phyloP scores from a whole-genome alignment of 805 yeast species.

The Metschnikowia shivogae region DNA sequence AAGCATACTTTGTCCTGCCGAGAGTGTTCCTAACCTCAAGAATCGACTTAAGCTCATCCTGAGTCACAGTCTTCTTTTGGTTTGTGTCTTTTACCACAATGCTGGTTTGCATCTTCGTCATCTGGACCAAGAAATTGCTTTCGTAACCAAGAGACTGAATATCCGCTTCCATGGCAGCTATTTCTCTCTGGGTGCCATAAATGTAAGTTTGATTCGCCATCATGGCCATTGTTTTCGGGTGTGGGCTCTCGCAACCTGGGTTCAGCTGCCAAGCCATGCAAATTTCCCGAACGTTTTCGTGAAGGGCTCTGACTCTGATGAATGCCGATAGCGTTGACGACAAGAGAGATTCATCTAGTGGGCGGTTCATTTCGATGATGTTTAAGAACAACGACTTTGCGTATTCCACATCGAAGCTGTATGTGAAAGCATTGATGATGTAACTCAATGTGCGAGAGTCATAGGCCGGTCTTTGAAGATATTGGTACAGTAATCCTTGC shows the following conservation, averaged over 20 bases:
- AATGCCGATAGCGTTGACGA: slow-evolving; percentile 25
- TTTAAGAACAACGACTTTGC: slow-evolving; percentile 25
- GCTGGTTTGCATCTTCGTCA: slow-evolving; percentile 21
- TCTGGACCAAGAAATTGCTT: slow-evolving; percentile 23
- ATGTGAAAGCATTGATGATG: slow-evolving; percentile 26
- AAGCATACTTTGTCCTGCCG: slow-evolving; percentile 13
- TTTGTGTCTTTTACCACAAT: slow-evolving; percentile 26
- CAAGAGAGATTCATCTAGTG: slow-evolving; percentile 23
- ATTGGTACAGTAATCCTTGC: slow-evolving; percentile 19
- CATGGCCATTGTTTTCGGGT: slow-evolving; percentile 24
- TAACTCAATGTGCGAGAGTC: slow-evolving; percentile 27
- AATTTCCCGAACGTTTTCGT: slow-evolving; percentile 25
- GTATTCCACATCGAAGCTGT: slow-evolving; percentile 31
- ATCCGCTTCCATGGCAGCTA: slow-evolving; percentile 18
- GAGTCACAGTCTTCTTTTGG: slow-evolving; percentile 23
- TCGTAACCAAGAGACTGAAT: slow-evolving; percentile 19
- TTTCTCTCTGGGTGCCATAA: slow-evolving; percentile 28
- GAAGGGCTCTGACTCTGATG: slow-evolving; percentile 26
- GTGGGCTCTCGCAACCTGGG: slow-evolving; percentile 21
- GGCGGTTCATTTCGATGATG: slow-evolving; percentile 20
- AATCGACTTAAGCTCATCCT: slow-evolving; percentile 25
- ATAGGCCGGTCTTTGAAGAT: slow-evolving; percentile 19
- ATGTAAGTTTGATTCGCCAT: slow-evolving; percentile 27
- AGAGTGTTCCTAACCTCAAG: slow-evolving; percentile 12
- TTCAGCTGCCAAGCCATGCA: slow-evolving; percentile 27